phyloP scores from a whole-genome alignment of 306 rosid species.

The Arachis hypogaea region DNA sequence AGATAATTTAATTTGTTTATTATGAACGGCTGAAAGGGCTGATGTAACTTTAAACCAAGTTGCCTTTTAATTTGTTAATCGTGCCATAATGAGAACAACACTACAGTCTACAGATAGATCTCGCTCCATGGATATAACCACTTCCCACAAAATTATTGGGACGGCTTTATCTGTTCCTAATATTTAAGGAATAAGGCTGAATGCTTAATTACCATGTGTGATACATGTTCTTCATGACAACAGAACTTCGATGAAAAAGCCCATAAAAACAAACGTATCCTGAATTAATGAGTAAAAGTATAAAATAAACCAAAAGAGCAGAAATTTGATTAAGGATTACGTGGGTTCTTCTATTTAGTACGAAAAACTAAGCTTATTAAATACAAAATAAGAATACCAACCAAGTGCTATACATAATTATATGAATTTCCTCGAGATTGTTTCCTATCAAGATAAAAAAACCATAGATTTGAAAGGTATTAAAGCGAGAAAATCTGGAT shows the following conservation, averaged over 20 bases:
- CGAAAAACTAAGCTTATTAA: too few species aligned
- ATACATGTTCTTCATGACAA: background rate
- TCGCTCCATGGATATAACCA: too few species aligned
- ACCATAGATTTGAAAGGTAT: too few species aligned
- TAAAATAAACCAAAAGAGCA: background rate
- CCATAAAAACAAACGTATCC: background rate
- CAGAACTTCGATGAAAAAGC: background rate
- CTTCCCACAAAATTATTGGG: background rate
- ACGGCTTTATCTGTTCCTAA: background rate
- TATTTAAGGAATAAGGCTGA: too few species aligned
- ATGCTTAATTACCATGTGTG: background rate
- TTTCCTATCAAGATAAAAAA: too few species aligned
- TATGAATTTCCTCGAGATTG: too few species aligned
- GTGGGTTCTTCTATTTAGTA: too few species aligned
- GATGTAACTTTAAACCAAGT: conserved; percentile 22
- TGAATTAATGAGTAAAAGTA: background rate
- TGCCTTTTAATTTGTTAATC: conserved; percentile 15
- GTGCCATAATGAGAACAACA: background rate
- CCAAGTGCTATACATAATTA: too few species aligned
- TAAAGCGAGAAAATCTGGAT: too few species aligned
- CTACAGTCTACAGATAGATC: background rate
- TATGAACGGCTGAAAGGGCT: conserved; percentile 32
- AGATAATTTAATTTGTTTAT: conserved; percentile 4
- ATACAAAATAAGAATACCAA: too few species aligned
- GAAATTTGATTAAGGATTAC: too few species aligned